A percentile compares a stretch with the other conserved stretches of the same genome.
Conservation (phyloP, 2,329 filamentous ascomycete species). For the Exophiala aquamarina region DNA sequence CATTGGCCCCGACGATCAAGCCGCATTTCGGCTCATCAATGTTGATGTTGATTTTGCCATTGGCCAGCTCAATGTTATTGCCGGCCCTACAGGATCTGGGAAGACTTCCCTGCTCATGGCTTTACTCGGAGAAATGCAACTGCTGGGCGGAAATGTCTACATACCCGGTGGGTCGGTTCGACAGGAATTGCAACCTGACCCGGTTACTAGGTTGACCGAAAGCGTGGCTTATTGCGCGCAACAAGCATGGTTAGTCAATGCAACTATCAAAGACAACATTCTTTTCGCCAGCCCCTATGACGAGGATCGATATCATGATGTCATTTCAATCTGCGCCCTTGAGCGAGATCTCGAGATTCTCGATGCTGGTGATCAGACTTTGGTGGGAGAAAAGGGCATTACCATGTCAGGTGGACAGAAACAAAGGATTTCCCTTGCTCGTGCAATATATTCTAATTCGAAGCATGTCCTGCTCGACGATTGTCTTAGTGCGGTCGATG, state of each 20-base stretch:
- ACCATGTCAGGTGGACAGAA: constrained; percentile 96
- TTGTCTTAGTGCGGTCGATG: constrained; percentile 93
- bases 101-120: constrained; percentile 98
- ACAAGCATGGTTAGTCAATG: constrained; percentile 95
- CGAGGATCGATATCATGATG: constrained; percentile 78
- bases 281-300: constrained; percentile 81
- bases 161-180: constrained; percentile 83
- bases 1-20: constrained; percentile 58
- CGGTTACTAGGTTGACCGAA: constrained; percentile 82
- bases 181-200: constrained; percentile 78
- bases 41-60: constrained; percentile 79
- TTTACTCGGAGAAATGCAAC: constrained; percentile 91
- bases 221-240: constrained; percentile 96
- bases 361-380: constrained; percentile 85
- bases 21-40: constrained; percentile 79
- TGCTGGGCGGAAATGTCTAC: constrained; percentile 75
- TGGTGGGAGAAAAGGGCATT: constrained; percentile 96
- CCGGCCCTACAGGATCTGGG: constrained; percentile 88
- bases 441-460: constrained; percentile 94
- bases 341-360: constrained; percentile 90
- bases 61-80: constrained; percentile 86
- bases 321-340: constrained; percentile 86
- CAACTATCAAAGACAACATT: constrained; percentile 94
- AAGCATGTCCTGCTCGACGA: constrained; percentile 90
- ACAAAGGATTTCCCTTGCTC: constrained; percentile 93